Base-by-base conservation (phyloP, 2,329 filamentous ascomycete genomes). In the Colletotrichum simmondsii region DNA sequence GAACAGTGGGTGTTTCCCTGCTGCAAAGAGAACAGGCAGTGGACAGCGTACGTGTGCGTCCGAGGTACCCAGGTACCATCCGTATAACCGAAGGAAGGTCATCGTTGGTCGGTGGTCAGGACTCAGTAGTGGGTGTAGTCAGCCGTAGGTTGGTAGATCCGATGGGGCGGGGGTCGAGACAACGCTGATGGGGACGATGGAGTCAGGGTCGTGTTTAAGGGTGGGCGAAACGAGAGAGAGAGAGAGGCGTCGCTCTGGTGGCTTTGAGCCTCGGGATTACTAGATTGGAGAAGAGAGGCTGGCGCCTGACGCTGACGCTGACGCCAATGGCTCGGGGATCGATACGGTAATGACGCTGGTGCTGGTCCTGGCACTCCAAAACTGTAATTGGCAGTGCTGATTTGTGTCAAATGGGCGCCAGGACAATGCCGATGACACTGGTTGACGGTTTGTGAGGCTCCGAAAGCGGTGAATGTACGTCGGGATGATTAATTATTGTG, bases 1-100 rank as follows among this genome's bases (percentile, higher is more conserved):
- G 66, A 72, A 72, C 35, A 73, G 67, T 73, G 60, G 66, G 56
- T 53, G 61, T 73, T 73, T 65, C 65, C 71, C 57, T 60, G 69
- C 22, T 70, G 52, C 35, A 42, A 61, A 71, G 56, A 60, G 66
- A 65, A 30, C 59, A 71, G 66, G 70, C 70, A 72, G 35, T 68
- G 57, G 57, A 37, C 46, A 24, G 61, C 37, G 46, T 73, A 68
- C 71, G 71, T 71, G 64, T 58, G 64, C 64, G 35, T 59, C 49
- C 54, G 53, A 66, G 35, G 64, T 59, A 65, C 54, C 54, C n/a
- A 37, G 53, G 32, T 65, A 58, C 53, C 52, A 16, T 37, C 32
- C 52, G 52, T 49, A 42, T 42, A 54, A 24, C 24, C 49, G 49
- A 16, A 42, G 37, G 49, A 26, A 49, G 26, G 59, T 30, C 49